Evolutionary conservation across 495 filamentous ascomycete species (phyloP), one percentile per base, ranked within the genome.

Genomic region (Aspergillus bridgeri): DNA sequence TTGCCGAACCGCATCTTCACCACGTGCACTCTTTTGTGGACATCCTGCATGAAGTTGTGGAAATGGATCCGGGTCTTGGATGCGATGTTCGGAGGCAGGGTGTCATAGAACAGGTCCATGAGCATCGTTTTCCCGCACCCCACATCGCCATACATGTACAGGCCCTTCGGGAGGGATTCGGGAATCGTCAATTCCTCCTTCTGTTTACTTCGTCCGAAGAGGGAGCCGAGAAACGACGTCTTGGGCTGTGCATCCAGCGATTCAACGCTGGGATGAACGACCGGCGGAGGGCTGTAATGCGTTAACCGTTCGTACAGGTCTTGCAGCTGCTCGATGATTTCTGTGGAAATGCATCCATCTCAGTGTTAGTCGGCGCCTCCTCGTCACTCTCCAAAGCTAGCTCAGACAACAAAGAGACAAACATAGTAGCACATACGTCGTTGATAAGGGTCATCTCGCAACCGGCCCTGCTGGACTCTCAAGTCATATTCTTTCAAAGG

Each of bases 61-160:
- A 98, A 98, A 77, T 98, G 94, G 62, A 98, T 96, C 17, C 94
- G 82, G n/a, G 88, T 95, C 79, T 96, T 97, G 43, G 84, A 82
- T 56, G 75, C 81, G 60, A 98, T 91, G 63, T 89, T 86, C 15
- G 76, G 65, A 5, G 94, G 94, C 51, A 99, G 75, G 1, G 93
- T 96, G 54, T 98, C 91, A 75, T 91, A 97, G 74, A 99, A 98
- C 65, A 99, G 79, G 67, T 99, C 95, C 94, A 99, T 98, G 60
- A 99, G 77, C 95, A 99, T 99, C 1, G 95, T 98, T 80, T 99
- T 99, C 46, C 95, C 95, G 65, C 91, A 93, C 21, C 95, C 95
- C 9, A 99, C 95, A 70, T 98, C 94, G 19, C 95, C 95, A 66
- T 89, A 98, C 76, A 99, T 88, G 66, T 98, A 98, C 42, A 98